Evolutionary conservation across 164 flowering plant genomes (phyloP).

Genomic region (Berberis vulgaris): DNA sequence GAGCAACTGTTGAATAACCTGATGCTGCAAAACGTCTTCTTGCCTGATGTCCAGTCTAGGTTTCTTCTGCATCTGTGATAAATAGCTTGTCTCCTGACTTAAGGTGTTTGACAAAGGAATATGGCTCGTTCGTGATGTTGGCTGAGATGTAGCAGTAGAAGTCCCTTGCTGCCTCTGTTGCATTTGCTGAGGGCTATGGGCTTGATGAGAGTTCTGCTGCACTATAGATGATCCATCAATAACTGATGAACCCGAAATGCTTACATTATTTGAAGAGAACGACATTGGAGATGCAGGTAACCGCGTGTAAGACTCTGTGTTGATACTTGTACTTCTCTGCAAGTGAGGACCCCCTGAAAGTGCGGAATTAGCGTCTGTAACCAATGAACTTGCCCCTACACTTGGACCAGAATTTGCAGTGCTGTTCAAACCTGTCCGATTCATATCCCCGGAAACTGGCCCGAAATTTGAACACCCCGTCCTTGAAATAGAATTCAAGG

Average conservation of each 20-base stretch:
- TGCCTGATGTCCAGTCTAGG: constrained; percentile 75
- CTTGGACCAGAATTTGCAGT: constrained; percentile 86
- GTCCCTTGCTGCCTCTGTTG: constrained; percentile 60
- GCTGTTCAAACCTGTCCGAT: constrained; percentile 49
- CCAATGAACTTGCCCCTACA: constrained; percentile 90
- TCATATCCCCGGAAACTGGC: constrained; percentile 65
- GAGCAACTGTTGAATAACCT: constrained; percentile 66
- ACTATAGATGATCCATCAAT: constrained; percentile 62
- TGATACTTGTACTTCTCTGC: constrained; percentile 93
- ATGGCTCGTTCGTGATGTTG: constrained; percentile 45
- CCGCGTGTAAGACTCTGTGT: constrained; percentile 69
- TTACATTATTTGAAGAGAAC: constrained; percentile 78
- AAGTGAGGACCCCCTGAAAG: constrained; percentile 90
- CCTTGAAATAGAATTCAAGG: constrained; percentile 52
- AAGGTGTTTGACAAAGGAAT: constrained; percentile 38
- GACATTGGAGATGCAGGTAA: constrained; percentile 93
- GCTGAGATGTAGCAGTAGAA: constrained; percentile 72
- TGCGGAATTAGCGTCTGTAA: constrained; percentile 91
- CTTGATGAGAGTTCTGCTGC: constrained; percentile 67
- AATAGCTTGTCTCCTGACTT: constrained; percentile 49
- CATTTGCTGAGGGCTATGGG: constrained; percentile 42
- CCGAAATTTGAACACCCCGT: constrained; percentile 42
- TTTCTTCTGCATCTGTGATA: constrained; percentile 69
- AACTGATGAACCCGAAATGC: constrained; percentile 76
- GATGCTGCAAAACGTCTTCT: constrained; percentile 75